Percentiles rank a stretch among this genome's conserved stretches.
phyloP scores from a whole-genome alignment of 352 stramenopile species.

The Phytophthora hibernalis region DNA sequence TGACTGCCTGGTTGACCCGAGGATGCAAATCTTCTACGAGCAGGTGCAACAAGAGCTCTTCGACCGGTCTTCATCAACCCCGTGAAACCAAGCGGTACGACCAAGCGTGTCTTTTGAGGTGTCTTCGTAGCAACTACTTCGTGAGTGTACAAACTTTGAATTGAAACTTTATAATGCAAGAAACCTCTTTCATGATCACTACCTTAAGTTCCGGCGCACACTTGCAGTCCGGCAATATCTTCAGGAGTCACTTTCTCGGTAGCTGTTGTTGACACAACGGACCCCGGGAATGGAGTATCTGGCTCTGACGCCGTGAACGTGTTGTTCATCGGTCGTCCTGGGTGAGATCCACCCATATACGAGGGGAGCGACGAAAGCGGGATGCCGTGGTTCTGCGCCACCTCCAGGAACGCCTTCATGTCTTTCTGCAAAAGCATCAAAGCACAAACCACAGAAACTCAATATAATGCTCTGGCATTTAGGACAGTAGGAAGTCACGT shows the following conservation, averaged over 20 bases:
- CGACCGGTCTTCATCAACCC: conserved; percentile 6
- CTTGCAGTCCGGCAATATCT: conserved; percentile 19
- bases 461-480: conserved; percentile 1
- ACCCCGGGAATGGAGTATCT: conserved; percentile 62
- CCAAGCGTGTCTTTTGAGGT: neutral
- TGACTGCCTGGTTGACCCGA: conserved; percentile 4
- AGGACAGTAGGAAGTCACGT: conserved; percentile 27
- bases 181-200: neutral
- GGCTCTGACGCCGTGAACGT: conserved; percentile 69
- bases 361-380: conserved; percentile 60
- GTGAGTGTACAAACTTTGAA: neutral
- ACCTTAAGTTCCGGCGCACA: conserved; percentile 18
- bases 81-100: neutral
- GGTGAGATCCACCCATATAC: conserved; percentile 67
- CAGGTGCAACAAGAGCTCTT: conserved; percentile 37
- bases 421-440: conserved; percentile 52
- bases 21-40: conserved; percentile 21
- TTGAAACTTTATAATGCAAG: conserved; percentile 15
- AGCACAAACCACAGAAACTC: conserved; percentile 5
- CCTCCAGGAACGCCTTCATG: conserved; percentile 59
- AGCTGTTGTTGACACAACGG: conserved; percentile 2
- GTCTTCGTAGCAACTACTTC: neutral
- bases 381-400: conserved; percentile 68
- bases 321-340: conserved; percentile 65
- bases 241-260: conserved; percentile 17